Conservation (phyloP, 352 stramenopile species). For the Globisporangium rhizosaccharum region DNA sequence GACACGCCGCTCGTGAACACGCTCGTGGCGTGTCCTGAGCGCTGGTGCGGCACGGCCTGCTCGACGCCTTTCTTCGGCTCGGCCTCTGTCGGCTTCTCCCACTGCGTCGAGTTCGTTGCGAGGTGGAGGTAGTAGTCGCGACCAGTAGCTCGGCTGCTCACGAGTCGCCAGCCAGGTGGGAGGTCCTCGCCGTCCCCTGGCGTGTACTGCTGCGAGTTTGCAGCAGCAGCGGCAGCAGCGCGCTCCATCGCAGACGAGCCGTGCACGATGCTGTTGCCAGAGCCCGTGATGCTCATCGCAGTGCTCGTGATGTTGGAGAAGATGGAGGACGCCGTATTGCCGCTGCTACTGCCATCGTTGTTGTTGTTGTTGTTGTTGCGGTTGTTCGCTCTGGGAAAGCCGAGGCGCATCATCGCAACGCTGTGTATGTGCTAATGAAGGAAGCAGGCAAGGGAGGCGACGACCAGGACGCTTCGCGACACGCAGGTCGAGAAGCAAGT, state of each 20-base stretch:
- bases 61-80: constrained; percentile 38
- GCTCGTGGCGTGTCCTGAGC: constrained; percentile 19
- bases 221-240: constrained; percentile 27
- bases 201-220: constrained; percentile 23
- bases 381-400: constrained; percentile 19
- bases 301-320: constrained; percentile 40
- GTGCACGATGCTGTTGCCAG: constrained; percentile 30
- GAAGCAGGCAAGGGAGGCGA: too few species aligned
- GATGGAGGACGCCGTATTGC: constrained; percentile 29
- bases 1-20: constrained; percentile 66
- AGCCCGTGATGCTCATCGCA: constrained; percentile 32
- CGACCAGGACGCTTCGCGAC: too few species aligned
- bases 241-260: constrained; percentile 33
- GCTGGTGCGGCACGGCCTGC: constrained; percentile 12
- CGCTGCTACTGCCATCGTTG: constrained; percentile 21
- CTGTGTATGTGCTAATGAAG: background rate
- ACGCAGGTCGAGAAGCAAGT: too few species aligned
- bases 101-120: constrained; percentile 58
- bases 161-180: constrained; percentile 57
- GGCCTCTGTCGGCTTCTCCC: constrained; percentile 55
- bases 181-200: constrained; percentile 27
- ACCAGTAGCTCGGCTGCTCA: constrained; percentile 60
- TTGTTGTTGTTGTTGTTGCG: constrained; percentile 28
- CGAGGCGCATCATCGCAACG: constrained; percentile 62
- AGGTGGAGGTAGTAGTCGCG: constrained; percentile 74